phyloP scores from a whole-genome alignment of 805 yeast genomes.

The Candida argentea region DNA sequence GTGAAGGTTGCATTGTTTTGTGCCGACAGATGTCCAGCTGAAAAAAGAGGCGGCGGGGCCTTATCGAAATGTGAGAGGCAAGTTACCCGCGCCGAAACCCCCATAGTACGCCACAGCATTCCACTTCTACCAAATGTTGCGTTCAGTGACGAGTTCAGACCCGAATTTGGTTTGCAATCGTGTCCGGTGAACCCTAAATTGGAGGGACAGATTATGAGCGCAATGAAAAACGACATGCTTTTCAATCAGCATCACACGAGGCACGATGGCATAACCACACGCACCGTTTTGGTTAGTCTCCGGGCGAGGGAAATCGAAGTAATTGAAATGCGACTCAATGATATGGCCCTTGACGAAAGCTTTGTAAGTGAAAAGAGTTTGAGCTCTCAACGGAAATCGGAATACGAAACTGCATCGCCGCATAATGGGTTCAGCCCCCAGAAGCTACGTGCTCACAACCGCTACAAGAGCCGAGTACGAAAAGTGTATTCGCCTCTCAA shows the following conservation, averaged over 20 bases:
- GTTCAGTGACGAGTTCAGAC: slow-evolving; percentile 40
- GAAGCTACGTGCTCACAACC: slow-evolving; percentile 4
- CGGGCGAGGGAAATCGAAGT: slow-evolving; percentile 35
- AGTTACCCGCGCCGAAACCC: too few relatives aligned
- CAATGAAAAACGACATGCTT: slow-evolving; percentile 46
- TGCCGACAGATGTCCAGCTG: too few relatives aligned
- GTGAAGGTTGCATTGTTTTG: too few relatives aligned
- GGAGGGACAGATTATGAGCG: slow-evolving; percentile 35
- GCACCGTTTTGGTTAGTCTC: slow-evolving; percentile 32
- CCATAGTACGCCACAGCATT: slow-evolving; percentile 10
- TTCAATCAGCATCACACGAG: slow-evolving; percentile 29
- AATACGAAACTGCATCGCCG: neutral
- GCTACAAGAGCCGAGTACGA: slow-evolving; percentile 25
- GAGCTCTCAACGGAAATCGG: neutral
- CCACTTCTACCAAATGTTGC: slow-evolving; percentile 28
- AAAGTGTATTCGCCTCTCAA: slow-evolving; percentile 27
- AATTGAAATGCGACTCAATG: slow-evolving; percentile 23
- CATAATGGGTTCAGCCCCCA: too few relatives aligned
- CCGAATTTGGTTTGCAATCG: slow-evolving; percentile 45
- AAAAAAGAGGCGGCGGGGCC: too few relatives aligned
- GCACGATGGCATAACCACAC: slow-evolving; percentile 19
- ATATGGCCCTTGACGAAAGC: neutral
- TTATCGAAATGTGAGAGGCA: too few relatives aligned
- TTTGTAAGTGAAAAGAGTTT: neutral
- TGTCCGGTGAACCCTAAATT: slow-evolving; percentile 42